Percentiles rank a stretch among this genome's conserved stretches.
Conservation (phyloP, 768 basidiomycete genomes). For the Cystobasidium ongulense region DNA sequence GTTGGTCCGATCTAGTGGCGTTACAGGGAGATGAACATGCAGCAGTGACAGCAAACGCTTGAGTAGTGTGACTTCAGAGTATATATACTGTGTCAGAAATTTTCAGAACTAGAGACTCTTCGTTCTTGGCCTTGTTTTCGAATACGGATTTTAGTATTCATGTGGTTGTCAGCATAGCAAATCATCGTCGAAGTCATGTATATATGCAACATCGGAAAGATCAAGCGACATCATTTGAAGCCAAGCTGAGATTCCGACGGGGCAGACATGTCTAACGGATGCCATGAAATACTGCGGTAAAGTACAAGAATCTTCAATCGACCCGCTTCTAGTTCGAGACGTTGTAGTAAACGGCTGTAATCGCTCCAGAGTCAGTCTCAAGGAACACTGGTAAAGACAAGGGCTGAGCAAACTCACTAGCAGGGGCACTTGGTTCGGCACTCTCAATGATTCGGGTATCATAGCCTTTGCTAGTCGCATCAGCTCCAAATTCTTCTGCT, state of each 20-base stretch:
- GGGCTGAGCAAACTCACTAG: not conserved
- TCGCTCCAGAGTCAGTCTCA: not conserved
- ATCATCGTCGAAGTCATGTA: too few relatives aligned
- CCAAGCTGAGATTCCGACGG: too few relatives aligned
- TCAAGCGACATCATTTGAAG: too few relatives aligned
- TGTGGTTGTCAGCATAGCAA: too few relatives aligned
- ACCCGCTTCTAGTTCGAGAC: not conserved
- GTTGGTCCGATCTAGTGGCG: slow-evolving; percentile 9
- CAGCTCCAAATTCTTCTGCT: slow-evolving; percentile 57
- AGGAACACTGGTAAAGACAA: not conserved
- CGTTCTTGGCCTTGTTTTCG: too few relatives aligned
- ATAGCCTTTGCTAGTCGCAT: slow-evolving; percentile 53
- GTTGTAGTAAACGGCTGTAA: slow-evolving; percentile 20
- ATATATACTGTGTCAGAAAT: not conserved
- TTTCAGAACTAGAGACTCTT: too few relatives aligned
- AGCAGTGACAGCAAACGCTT: not conserved
- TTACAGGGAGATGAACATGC: slow-evolving; percentile 1
- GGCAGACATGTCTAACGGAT: too few relatives aligned
- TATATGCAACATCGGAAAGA: too few relatives aligned
- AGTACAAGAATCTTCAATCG: too few relatives aligned
- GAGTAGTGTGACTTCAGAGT: not conserved
- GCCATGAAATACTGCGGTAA: too few relatives aligned
- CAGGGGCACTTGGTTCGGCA: slow-evolving; percentile 58
- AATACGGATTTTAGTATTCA: too few relatives aligned
- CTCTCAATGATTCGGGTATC: slow-evolving; percentile 63